Evolutionary conservation across 164 flowering plant genomes (phyloP).

Genomic region (Nymphaea thermarum): DNA sequence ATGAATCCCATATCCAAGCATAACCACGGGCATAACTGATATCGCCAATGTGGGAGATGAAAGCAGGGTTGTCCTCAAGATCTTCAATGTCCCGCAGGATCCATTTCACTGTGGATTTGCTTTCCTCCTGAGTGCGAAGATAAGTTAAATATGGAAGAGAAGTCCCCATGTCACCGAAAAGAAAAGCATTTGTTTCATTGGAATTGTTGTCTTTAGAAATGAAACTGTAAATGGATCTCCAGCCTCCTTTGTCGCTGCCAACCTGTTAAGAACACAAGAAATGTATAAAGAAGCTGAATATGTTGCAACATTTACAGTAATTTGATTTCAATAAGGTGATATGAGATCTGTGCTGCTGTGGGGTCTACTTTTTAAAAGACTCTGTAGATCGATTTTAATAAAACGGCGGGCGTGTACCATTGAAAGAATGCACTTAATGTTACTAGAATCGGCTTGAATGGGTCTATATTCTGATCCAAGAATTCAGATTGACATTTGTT

Average conservation of each 20-base stretch:
- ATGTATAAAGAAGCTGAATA: no score
- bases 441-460: no score
- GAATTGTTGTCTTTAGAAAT: conserved; percentile 46
- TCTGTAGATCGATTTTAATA: no score
- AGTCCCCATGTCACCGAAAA: conserved; percentile 95
- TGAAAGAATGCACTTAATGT: no score
- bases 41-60: conserved; percentile 94
- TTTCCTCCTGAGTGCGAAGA: conserved; percentile 79
- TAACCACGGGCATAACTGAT: conserved; percentile 97
- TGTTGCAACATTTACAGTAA: no score
- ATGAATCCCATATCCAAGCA: conserved; percentile 93
- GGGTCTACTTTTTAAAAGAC: no score
- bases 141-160: conserved; percentile 71
- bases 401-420: no score
- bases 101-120: conserved; percentile 78
- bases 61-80: conserved; percentile 70
- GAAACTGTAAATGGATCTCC: conserved; percentile 68
- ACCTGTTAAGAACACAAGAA: conserved; percentile 31
- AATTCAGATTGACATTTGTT: no score
- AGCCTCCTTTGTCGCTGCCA: conserved; percentile 75
- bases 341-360: no score
- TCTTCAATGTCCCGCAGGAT: conserved; percentile 78
- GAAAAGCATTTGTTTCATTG: conserved; percentile 66
- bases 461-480: no score
- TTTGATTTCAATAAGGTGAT: no score